Evolutionary conservation across 1,284 basidiomycete genomes (phyloP).

Genomic region (Sporisorium scitamineum): DNA sequence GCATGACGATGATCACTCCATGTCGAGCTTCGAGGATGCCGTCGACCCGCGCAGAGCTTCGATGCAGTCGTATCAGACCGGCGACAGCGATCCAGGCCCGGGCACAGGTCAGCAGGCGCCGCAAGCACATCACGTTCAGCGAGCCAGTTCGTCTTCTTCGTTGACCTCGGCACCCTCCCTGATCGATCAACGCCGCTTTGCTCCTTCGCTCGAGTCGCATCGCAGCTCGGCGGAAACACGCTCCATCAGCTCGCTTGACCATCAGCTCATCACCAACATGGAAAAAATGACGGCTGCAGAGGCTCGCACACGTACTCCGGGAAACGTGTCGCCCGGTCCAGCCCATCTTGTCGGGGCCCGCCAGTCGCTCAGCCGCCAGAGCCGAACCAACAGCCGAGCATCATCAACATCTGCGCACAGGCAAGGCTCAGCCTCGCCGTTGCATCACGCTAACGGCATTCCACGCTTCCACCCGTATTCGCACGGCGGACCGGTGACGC

Average conservation of each 20-base stretch:
- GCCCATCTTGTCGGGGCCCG: slow-evolving; percentile 48
- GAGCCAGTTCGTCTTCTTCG: slow-evolving; percentile 56
- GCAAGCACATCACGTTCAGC: slow-evolving; percentile 47
- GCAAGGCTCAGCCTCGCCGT: slow-evolving; percentile 60
- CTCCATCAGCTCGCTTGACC: slow-evolving; percentile 58
- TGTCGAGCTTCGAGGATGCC: slow-evolving; percentile 55
- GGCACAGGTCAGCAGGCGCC: slow-evolving; percentile 33
- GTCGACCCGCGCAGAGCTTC: slow-evolving; percentile 55
- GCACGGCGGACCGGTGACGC: slow-evolving; percentile 39
- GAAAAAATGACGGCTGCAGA: slow-evolving; percentile 64
- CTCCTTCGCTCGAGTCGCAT: slow-evolving; percentile 51
- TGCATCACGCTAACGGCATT: slow-evolving; percentile 60
- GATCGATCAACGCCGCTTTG: slow-evolving; percentile 46
- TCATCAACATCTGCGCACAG: slow-evolving; percentile 61
- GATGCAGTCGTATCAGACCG: slow-evolving; percentile 60
- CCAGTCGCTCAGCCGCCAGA: slow-evolving; percentile 55
- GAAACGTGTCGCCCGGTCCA: slow-evolving; percentile 56
- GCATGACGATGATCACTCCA: slow-evolving; percentile 56
- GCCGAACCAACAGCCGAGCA: slow-evolving; percentile 56
- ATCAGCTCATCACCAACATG: slow-evolving; percentile 64
- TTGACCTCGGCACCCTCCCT: slow-evolving; percentile 54
- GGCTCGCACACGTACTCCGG: slow-evolving; percentile 44
- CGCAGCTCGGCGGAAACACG: slow-evolving; percentile 51
- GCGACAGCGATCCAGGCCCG: slow-evolving; percentile 63
- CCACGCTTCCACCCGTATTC: slow-evolving; percentile 66